Conservation (phyloP, 2,329 filamentous ascomycete species). For the Dactylellina sp. region DNA sequence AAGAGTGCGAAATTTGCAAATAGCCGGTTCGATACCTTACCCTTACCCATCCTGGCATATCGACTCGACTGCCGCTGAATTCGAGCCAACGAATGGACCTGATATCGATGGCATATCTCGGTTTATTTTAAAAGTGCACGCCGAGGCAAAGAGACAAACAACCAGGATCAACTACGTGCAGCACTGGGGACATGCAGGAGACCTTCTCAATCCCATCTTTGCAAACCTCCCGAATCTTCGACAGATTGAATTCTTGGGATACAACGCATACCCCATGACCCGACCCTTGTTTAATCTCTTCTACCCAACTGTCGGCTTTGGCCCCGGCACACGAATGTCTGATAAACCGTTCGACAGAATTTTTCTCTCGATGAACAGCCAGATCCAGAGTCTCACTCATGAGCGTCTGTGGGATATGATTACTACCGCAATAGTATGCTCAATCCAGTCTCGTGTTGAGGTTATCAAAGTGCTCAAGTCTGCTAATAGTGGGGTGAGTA, state of each 20-base stretch:
- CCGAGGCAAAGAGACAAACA: not conserved
- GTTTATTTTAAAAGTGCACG: no score
- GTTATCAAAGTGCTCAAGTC: no score
- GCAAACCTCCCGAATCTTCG: slow-evolving; percentile 28
- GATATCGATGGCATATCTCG: not conserved
- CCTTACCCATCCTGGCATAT: no score
- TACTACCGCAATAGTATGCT: not conserved
- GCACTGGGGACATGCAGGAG: not conserved
- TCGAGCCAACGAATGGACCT: not conserved
- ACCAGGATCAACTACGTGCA: not conserved
- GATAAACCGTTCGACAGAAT: no score
- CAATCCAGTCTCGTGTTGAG: no score
- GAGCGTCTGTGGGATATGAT: not conserved
- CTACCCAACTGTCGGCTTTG: slow-evolving; percentile 8
- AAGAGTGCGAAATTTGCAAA: not conserved
- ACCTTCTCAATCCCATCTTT: slow-evolving; percentile 4
- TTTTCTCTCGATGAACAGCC: no score
- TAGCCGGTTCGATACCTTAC: not conserved
- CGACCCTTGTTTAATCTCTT: slow-evolving; percentile 19
- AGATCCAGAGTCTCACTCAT: no score
- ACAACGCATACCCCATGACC: not conserved
- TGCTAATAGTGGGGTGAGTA: no score
- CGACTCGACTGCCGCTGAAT: no score
- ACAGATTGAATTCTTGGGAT: not conserved
- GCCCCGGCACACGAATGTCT: slow-evolving; percentile 1